Base-by-base conservation (phyloP, 2,329 filamentous ascomycete genomes). In the Dothideomycetes sp. region DNA sequence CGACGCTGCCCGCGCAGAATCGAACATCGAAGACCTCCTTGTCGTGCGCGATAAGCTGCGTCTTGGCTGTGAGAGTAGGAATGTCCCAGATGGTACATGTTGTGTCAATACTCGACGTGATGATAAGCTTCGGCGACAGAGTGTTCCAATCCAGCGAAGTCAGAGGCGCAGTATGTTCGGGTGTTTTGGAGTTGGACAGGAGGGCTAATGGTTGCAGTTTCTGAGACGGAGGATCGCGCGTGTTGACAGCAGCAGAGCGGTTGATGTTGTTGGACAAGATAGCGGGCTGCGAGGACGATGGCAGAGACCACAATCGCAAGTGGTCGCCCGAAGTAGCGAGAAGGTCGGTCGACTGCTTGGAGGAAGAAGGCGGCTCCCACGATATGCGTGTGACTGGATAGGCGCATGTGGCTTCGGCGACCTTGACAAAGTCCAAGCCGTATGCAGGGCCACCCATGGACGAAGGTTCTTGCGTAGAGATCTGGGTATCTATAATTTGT, bases 61-160 rank as follows among this genome's bases (percentile, higher is more conserved):
- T 98, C 66, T 98, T 98, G 38, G 91, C 91, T 1, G 91, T 98
- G 47, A 98, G 70, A 1, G 91, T 95, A 3, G 91, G 91, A 42
- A 98, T 98, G 60, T 98, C 91, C 91, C 91, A 98, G 50, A 98
- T 98, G 4, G 91, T 98, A 65, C 91, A 98, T 5, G 91, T 98
- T 1, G 91, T 98, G 58, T 98, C 91, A 56, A 98, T 98, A 60
- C 88, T 96, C 3, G 88, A 95, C 1, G 91, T 98, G 55, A 98
- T 98, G 57, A 98, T 98, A 40, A 98, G 70, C 60, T 89, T 95
- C 1, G 91, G 91, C 17, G 87, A 94, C 38, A 98, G 82, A 2
- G 85, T 94, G 56, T 98, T 98, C 91, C 91, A 98, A 60, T 98
- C 91, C 33, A 98, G 71, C 12, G 88, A 95, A 2, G 91, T 98